Conservation (phyloP, 177 flowering plant species). For the Vitis hybrid region DNA sequence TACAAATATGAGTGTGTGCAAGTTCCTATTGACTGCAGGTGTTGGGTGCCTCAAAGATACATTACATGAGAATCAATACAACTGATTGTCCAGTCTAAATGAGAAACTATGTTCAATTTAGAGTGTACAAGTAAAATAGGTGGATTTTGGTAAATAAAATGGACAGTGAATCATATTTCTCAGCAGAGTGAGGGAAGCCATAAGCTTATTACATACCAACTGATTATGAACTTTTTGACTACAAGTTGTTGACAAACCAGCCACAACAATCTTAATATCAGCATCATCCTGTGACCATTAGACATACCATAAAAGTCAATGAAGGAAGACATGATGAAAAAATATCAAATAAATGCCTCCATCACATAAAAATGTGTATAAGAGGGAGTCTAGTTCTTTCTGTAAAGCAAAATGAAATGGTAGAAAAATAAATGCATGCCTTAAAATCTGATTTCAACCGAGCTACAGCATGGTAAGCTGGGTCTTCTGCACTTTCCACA, state of each 20-base stretch:
- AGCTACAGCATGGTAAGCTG: constrained; percentile 78
- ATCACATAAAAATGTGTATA: background rate
- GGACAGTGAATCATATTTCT: no score
- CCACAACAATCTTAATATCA: constrained; percentile 74
- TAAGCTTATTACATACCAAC: constrained; percentile 52
- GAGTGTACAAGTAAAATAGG: no score
- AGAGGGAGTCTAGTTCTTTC: background rate
- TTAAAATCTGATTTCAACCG: constrained; percentile 51
- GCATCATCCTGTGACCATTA: constrained; percentile 54
- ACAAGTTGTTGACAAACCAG: constrained; percentile 93
- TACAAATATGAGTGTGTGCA: no score
- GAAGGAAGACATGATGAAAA: background rate
- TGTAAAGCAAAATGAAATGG: background rate
- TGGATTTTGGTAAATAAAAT: no score
- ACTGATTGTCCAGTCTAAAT: no score
- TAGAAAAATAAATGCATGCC: constrained; percentile 30
- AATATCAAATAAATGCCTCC: background rate
- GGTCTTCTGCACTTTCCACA: constrained; percentile 85
- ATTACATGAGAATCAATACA: no score
- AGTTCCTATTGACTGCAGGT: no score
- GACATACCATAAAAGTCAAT: constrained; percentile 5
- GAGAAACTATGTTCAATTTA: no score
- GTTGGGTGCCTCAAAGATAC: no score
- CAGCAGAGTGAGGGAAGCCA: no score
- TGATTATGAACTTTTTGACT: constrained; percentile 99